phyloP scores from a whole-genome alignment of 305 asterid species.

The Solanum hybrid region DNA sequence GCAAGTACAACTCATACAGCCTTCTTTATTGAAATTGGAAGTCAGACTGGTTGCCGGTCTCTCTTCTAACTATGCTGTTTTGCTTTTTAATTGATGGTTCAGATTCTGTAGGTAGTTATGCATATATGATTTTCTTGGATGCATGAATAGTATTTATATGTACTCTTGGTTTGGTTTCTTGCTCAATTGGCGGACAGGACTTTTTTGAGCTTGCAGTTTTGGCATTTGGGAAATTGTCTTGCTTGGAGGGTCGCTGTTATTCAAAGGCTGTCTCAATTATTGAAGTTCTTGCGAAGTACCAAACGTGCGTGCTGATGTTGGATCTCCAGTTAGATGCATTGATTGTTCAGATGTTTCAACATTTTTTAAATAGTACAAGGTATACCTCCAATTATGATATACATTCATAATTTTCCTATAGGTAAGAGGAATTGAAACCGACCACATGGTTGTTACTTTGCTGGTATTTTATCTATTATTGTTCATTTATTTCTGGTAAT shows the following conservation, averaged over 20 bases:
- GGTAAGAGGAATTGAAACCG: not conserved
- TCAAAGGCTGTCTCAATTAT: constrained; percentile 16
- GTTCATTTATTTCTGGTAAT: not conserved
- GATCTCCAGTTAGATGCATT: constrained; percentile 17
- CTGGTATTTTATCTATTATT: not conserved
- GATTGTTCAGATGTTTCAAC: constrained; percentile 20
- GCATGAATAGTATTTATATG: not conserved
- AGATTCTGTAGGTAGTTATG: not conserved
- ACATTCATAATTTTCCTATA: not conserved
- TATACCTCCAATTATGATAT: not conserved
- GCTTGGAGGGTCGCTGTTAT: constrained; percentile 18
- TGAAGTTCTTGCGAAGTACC: constrained; percentile 6
- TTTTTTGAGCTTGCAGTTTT: constrained; percentile 14
- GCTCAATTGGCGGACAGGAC: constrained; percentile 14
- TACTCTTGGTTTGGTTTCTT: not conserved
- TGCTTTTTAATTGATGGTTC: not conserved
- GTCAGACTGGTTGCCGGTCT: not conserved
- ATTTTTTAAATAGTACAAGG: constrained; percentile 18
- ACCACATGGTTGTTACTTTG: not conserved
- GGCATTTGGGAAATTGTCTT: constrained; percentile 18
- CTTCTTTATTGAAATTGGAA: not conserved
- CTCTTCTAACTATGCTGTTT: not conserved
- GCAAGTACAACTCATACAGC: not conserved
- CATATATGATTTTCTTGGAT: not conserved
- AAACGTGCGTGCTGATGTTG: constrained; percentile 25